Evolutionary conservation across 805 yeast species (phyloP).

Genomic region (Teunomyces kruisii): DNA sequence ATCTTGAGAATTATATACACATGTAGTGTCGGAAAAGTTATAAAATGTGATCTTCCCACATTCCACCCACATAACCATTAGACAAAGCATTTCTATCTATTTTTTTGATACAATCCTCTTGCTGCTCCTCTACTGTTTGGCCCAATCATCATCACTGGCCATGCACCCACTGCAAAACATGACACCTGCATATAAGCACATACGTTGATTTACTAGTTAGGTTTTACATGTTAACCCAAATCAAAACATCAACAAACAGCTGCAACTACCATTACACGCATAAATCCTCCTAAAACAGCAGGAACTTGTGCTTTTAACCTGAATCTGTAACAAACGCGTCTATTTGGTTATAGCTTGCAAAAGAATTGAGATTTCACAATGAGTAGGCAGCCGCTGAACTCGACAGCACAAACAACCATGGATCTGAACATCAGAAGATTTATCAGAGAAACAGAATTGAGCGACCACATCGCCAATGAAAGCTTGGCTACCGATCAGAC

Average conservation of each 20-base stretch:
- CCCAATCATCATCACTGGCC: neutral
- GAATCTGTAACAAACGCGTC: neutral
- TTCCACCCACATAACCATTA: no score
- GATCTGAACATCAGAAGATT: slow-evolving; percentile 25
- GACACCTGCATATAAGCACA: neutral
- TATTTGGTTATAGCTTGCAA: neutral
- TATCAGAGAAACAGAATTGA: slow-evolving; percentile 28
- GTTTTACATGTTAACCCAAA: neutral
- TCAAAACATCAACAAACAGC: slow-evolving; percentile 5
- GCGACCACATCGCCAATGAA: slow-evolving; percentile 13
- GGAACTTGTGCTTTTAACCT: neutral
- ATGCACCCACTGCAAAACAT: neutral
- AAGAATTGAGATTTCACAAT: neutral
- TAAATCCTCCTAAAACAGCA: neutral
- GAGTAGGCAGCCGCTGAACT: slow-evolving; percentile 16
- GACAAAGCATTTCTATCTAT: no score
- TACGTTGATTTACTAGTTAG: neutral
- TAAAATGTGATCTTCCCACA: no score
- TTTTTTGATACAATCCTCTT: no score
- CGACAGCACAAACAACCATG: slow-evolving; percentile 21
- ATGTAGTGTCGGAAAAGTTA: no score
- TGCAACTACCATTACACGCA: neutral
- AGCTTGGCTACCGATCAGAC: slow-evolving; percentile 17
- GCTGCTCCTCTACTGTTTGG: no score
- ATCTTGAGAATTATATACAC: no score